A percentile compares a stretch with the other conserved stretches of the same genome.
Conservation (phyloP, 169 alveolate species). For the Plasmodium coatneyi region DNA sequence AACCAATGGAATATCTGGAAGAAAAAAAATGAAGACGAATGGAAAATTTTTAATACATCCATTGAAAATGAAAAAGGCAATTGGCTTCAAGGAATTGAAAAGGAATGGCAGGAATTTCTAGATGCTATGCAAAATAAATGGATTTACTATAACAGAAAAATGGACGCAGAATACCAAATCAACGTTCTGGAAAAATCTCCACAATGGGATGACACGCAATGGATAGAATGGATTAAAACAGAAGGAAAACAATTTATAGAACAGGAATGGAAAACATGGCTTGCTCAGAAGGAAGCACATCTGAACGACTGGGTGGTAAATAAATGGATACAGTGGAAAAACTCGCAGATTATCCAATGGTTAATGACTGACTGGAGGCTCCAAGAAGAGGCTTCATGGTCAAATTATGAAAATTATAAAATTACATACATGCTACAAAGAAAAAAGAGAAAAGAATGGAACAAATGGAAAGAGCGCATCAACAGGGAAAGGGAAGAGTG, state of each 20-base stretch:
- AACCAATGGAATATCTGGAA: conserved; percentile 35
- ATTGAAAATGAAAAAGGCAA: conserved; percentile 13
- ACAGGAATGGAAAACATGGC: conserved; percentile 6
- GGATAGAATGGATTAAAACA: conserved; percentile 37
- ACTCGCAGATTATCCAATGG: conserved; percentile 14
- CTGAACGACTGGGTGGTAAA: not conserved
- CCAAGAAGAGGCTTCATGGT: conserved; percentile 17
- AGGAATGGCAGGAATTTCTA: conserved; percentile 16
- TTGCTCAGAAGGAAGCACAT: not conserved
- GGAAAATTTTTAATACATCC: not conserved
- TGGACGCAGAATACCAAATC: not conserved
- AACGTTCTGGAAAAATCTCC: not conserved
- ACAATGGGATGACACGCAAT: conserved; percentile 4
- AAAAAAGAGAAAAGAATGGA: conserved; percentile 12
- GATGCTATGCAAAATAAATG: conserved; percentile 7
- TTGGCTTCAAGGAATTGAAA: conserved; percentile 13
- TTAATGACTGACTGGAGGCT: conserved; percentile 17
- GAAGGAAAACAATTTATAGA: conserved; percentile 8
- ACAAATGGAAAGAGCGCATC: conserved; percentile 10
- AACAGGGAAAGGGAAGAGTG: conserved; percentile 24
- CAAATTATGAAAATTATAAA: not conserved
- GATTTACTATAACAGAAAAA: conserved; percentile 1
- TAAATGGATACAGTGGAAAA: conserved; percentile 23
- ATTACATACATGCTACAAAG: not conserved
- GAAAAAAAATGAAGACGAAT: conserved; percentile 7